Evolutionary conservation across 495 filamentous ascomycete genomes (phyloP).

Genomic region (Bryoglossum gracile): DNA sequence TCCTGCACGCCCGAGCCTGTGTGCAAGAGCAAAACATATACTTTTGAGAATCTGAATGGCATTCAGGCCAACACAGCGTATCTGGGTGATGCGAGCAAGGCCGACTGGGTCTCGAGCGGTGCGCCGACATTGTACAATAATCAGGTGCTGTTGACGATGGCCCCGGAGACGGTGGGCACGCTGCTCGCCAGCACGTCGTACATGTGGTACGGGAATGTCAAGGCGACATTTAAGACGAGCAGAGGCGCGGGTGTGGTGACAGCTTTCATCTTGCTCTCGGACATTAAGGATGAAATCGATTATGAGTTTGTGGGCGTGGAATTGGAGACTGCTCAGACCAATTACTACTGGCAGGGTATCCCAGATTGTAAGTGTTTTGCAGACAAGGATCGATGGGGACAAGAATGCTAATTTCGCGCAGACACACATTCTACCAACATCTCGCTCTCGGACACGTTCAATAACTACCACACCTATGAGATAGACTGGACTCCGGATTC

Average conservation of each 20-base stretch:
- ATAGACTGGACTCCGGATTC: slow-evolving; percentile 85
- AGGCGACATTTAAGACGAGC: slow-evolving; percentile 77
- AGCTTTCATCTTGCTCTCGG: slow-evolving; percentile 88
- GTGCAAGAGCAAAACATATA: slow-evolving; percentile 68
- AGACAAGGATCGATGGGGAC: too few species aligned
- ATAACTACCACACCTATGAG: slow-evolving; percentile 82
- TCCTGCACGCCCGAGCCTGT: slow-evolving; percentile 82
- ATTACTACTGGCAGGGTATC: slow-evolving; percentile 96
- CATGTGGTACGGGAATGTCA: slow-evolving; percentile 95
- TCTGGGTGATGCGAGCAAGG: slow-evolving; percentile 67
- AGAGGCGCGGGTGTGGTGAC: slow-evolving; percentile 84
- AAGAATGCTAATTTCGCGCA: too few species aligned
- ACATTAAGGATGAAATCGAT: slow-evolving; percentile 97
- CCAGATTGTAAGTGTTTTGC: slow-evolving; percentile 69
- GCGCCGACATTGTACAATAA: slow-evolving; percentile 52
- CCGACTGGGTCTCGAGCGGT: slow-evolving; percentile 87
- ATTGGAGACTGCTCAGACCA: slow-evolving; percentile 72
- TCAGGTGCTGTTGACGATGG: slow-evolving; percentile 81
- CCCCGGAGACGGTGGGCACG: slow-evolving; percentile 71
- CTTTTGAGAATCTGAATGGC: slow-evolving; percentile 59
- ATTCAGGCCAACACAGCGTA: slow-evolving; percentile 67
- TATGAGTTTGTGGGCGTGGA: slow-evolving; percentile 89
- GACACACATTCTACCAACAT: too few species aligned
- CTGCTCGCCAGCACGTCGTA: slow-evolving; percentile 81
- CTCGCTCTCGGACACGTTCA: slow-evolving; percentile 61